phyloP scores from a whole-genome alignment of 441 rosid species.

The Rhodomyrtus psidioides region DNA sequence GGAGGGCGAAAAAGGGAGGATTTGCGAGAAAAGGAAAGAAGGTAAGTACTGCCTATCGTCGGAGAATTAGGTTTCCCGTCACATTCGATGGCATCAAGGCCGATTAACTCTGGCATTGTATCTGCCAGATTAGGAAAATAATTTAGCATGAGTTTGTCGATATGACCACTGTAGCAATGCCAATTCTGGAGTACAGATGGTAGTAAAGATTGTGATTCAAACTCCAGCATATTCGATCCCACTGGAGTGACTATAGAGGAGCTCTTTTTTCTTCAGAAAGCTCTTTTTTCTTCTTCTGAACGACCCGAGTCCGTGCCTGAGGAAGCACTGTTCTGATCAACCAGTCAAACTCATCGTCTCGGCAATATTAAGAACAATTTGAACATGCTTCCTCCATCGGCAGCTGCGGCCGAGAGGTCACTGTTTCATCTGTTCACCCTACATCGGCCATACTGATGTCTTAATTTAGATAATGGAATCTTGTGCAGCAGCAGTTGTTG shows the following conservation, averaged over 20 bases:
- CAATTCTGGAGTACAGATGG: background rate
- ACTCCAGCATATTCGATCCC: background rate
- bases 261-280: background rate
- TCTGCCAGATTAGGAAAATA: background rate
- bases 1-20: background rate
- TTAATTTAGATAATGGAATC: background rate
- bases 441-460: background rate
- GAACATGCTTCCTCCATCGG: background rate
- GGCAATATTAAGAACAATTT: background rate
- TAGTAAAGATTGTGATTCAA: background rate
- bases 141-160: background rate
- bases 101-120: background rate
- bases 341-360: background rate
- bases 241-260: background rate
- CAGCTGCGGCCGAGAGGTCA: background rate
- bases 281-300: background rate
- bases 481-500: background rate
- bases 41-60: background rate
- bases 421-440: background rate
- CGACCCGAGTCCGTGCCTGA: background rate
- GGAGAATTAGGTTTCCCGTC: background rate
- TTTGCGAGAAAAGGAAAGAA: background rate
- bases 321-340: background rate
- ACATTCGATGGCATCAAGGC: background rate
- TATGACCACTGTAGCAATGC: background rate